A percentile compares a stretch with the other conserved stretches of the same genome.
Evolutionary conservation across 169 alveolate genomes (phyloP).

Genomic region (Plasmodium sp.): DNA sequence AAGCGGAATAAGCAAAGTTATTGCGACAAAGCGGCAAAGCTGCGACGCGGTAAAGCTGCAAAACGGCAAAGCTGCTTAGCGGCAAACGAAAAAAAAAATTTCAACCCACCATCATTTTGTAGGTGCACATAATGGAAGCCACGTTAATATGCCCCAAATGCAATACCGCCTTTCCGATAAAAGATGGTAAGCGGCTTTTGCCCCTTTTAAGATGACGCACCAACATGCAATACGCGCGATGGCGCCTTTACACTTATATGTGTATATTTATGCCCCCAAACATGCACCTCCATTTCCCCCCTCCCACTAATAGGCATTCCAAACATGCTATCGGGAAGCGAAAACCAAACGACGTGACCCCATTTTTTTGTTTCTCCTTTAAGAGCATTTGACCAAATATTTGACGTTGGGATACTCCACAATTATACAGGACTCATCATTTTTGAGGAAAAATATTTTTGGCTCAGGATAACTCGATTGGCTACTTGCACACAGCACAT

Average conservation of each 20-base stretch:
- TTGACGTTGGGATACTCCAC: conserved; percentile 69
- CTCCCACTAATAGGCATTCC: conserved; percentile 34
- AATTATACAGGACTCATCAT: conserved; percentile 50
- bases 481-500: neutral
- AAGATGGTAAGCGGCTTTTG: conserved; percentile 75
- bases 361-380: neutral
- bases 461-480: conserved; percentile 43
- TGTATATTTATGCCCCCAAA: neutral
- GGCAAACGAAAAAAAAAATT: neutral
- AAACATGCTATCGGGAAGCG: conserved; percentile 62
- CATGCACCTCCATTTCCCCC: neutral
- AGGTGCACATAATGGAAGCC: conserved; percentile 84
- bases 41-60: neutral
- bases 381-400: conserved; percentile 40
- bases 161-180: conserved; percentile 76
- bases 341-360: conserved; percentile 9
- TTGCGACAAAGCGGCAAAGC: neutral
- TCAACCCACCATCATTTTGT: conserved; percentile 14
- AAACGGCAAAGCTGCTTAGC: neutral
- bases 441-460: conserved; percentile 30
- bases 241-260: neutral
- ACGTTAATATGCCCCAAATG: conserved; percentile 82
- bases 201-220: neutral
- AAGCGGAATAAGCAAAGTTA: neutral
- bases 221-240: neutral